Evolutionary conservation across 2,329 filamentous ascomycete species (phyloP).

Genomic region (Trichoderma arundinaceum): DNA sequence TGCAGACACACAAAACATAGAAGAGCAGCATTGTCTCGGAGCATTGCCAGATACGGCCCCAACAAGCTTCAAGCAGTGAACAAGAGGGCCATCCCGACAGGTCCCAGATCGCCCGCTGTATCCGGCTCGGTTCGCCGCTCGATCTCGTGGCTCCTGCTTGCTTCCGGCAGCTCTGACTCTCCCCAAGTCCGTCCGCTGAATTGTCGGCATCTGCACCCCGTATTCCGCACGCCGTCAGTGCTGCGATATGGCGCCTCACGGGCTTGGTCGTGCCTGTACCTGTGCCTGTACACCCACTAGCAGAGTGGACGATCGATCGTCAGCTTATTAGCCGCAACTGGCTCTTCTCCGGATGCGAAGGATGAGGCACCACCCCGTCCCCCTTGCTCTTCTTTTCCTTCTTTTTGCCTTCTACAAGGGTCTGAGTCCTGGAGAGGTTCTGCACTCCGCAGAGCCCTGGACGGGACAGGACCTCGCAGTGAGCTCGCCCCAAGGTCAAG

Average conservation of each 20-base stretch:
- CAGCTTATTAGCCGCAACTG: conserved; percentile 23
- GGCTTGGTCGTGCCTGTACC: conserved; percentile 7
- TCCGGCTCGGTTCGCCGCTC: conserved; percentile 29
- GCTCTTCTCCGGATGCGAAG: conserved; percentile 10
- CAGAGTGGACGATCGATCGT: conserved; percentile 22
- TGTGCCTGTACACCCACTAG: background rate
- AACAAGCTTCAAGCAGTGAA: background rate
- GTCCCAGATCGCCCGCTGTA: conserved; percentile 18
- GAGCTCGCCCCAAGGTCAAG: background rate
- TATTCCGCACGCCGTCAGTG: background rate
- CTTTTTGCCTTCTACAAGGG: conserved; percentile 17
- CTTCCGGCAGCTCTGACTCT: background rate
- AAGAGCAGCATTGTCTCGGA: conserved; percentile 18
- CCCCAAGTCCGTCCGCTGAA: background rate
- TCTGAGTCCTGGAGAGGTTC: background rate
- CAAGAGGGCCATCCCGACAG: background rate
- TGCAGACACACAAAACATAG: conserved; percentile 1
- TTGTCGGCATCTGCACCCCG: conserved; percentile 23
- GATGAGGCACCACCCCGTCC: background rate
- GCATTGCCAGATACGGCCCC: conserved; percentile 18
- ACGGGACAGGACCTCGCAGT: no score
- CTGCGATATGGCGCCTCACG: background rate
- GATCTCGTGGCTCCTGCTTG: conserved; percentile 22
- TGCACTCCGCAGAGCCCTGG: no score
- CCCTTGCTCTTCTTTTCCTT: conserved; percentile 5